phyloP scores from a whole-genome alignment of 495 filamentous ascomycete species.

The Penicillium goetzii region DNA sequence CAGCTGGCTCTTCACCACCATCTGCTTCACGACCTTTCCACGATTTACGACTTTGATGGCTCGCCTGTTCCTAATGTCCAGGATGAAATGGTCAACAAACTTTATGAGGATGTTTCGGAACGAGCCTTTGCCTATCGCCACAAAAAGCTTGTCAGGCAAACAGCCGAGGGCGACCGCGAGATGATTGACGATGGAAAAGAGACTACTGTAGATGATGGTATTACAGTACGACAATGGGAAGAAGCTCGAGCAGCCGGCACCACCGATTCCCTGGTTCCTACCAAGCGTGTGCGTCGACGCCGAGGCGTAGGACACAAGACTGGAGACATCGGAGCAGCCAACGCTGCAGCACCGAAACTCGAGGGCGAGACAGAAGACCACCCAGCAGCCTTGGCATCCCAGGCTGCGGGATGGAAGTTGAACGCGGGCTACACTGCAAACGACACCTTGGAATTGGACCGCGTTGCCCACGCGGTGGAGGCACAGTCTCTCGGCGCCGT shows the following conservation, averaged over 20 bases:
- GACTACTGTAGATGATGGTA: constrained; percentile 67
- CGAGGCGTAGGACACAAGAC: constrained; percentile 51
- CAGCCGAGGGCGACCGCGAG: constrained; percentile 82
- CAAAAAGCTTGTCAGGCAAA: constrained; percentile 64
- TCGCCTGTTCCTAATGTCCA: constrained; percentile 75
- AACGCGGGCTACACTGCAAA: constrained; percentile 64
- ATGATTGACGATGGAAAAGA: constrained; percentile 85
- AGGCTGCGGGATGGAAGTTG: constrained; percentile 79
- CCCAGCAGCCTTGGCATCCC: constrained; percentile 69
- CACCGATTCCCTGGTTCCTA: constrained; percentile 44
- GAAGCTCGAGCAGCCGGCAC: constrained; percentile 51
- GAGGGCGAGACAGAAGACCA: constrained; percentile 60
- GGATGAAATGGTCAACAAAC: constrained; percentile 80
- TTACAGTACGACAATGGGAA: constrained; percentile 74
- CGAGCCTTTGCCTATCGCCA: constrained; percentile 87
- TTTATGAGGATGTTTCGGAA: constrained; percentile 94
- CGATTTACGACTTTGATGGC: constrained; percentile 88
- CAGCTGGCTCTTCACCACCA: constrained; percentile 90
- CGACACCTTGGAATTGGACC: constrained; percentile 74
- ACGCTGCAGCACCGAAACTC: constrained; percentile 58
- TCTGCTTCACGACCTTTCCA: constrained; percentile 78
- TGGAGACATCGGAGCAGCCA: constrained; percentile 43
- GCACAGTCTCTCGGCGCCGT: constrained; percentile 81
- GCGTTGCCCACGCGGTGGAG: constrained; percentile 58
- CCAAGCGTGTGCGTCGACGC: constrained; percentile 48